Percentiles rank a stretch among this genome's conserved stretches.
These are phyloP conservation scores for Dendryphion nanum DNA, from an alignment of 2,329 filamentous ascomycete genomes.

Conservation along the genomic window DNA sequence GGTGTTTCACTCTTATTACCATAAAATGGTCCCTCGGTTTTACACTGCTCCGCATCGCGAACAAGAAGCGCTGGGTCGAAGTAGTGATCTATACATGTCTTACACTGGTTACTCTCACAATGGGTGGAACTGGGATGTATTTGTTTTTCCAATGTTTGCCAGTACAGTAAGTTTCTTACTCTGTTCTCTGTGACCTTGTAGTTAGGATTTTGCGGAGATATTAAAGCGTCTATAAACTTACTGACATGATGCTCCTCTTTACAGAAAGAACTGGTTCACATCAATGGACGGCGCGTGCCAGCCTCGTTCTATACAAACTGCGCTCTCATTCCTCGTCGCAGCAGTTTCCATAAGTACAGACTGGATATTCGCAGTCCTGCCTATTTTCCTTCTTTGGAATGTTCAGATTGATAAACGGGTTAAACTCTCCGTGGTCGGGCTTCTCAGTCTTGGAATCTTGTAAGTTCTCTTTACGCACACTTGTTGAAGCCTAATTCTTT, in stretches of 20 bases:
- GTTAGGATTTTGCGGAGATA: no score
- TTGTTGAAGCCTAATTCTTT: slow-evolving; percentile 8
- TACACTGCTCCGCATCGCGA: neutral
- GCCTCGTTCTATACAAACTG: no score
- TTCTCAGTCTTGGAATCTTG: slow-evolving; percentile 14
- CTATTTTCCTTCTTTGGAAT: slow-evolving; percentile 19
- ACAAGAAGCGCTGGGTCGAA: neutral
- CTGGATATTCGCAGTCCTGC: slow-evolving; percentile 1
- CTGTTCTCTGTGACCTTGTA: no score
- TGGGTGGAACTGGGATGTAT: neutral
- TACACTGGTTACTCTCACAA: neutral
- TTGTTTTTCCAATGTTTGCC: no score
- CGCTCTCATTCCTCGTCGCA: no score
- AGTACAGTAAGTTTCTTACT: no score
- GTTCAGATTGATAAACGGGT: slow-evolving; percentile 18
- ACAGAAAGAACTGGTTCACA: no score
- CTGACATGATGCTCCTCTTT: no score
- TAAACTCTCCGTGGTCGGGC: slow-evolving; percentile 15
- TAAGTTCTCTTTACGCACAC: slow-evolving; percentile 1
- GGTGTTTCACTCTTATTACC: neutral
- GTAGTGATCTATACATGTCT: neutral
- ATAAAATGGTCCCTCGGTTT: neutral
- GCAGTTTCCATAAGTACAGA: neutral
- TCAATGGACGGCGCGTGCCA: no score
- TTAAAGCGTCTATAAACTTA: no score